Conservation (phyloP, 306 rosid genomes). For the Casuarina cunninghamiana region DNA sequence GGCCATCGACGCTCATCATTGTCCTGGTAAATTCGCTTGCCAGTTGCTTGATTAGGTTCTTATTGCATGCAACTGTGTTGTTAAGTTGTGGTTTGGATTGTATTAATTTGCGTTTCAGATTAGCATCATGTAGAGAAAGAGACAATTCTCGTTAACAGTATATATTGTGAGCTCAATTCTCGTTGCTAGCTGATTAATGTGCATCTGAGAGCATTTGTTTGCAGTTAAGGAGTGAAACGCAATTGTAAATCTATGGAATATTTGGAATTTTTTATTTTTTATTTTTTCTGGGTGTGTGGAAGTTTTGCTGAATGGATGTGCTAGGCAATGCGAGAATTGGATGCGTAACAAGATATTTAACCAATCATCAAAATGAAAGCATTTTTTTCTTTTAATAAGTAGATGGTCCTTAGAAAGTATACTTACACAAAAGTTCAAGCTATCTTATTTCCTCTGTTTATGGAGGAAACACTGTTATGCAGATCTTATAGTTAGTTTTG, state of each 20-base stretch:
- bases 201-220: background rate
- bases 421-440: too few relatives aligned
- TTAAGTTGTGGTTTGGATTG: background rate
- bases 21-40: conserved; percentile 49
- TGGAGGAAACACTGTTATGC: too few relatives aligned
- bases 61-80: background rate
- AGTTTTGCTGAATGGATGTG: too few relatives aligned
- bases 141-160: background rate
- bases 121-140: background rate
- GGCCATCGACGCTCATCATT: conserved; percentile 68
- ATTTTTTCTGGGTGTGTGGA: too few relatives aligned
- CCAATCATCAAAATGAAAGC: too few relatives aligned
- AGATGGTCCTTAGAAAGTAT: too few relatives aligned
- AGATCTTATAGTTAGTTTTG: too few relatives aligned
- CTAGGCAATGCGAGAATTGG: too few relatives aligned
- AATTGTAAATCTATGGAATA: background rate
- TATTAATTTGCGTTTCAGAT: background rate
- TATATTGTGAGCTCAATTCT: background rate
- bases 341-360: too few relatives aligned
- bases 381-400: too few relatives aligned
- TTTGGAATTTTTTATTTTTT: too few relatives aligned
- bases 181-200: background rate
- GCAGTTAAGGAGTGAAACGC: background rate
- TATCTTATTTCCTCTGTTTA: too few relatives aligned
- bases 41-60: conserved; percentile 29